Evolutionary conservation across 139 green algal genomes (phyloP).

Genomic region (Chlorella sp.): DNA sequence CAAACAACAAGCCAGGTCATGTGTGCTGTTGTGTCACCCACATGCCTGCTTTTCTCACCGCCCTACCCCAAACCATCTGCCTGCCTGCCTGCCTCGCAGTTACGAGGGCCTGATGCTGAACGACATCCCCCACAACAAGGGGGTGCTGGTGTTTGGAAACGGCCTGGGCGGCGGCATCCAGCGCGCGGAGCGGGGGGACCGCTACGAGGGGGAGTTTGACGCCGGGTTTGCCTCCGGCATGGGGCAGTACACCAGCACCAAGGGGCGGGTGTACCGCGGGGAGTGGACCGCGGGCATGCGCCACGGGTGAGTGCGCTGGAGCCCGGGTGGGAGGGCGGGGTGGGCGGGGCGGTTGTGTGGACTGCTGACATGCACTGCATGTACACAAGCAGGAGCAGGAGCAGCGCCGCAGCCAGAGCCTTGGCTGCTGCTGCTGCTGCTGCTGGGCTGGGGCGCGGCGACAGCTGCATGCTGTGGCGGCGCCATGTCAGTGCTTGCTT

Average conservation of each 20-base stretch:
- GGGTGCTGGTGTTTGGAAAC: constrained; percentile 85
- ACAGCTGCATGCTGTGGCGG: background rate
- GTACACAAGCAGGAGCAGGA: too few relatives aligned
- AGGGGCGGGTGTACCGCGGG: constrained; percentile 79
- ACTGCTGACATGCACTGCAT: too few relatives aligned
- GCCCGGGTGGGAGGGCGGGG: background rate
- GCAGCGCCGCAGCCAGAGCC: too few relatives aligned
- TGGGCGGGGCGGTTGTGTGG: too few relatives aligned
- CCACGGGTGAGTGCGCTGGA: constrained; percentile 65
- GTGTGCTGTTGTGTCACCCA: too few relatives aligned
- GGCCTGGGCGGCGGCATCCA: constrained; percentile 82
- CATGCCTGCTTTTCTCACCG: too few relatives aligned
- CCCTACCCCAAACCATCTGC: too few relatives aligned
- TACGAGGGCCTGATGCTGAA: constrained; percentile 87
- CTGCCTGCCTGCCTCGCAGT: constrained; percentile 52
- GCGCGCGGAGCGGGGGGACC: constrained; percentile 61
- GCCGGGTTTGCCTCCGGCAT: constrained; percentile 87
- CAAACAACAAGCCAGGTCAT: too few relatives aligned
- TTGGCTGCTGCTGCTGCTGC: too few relatives aligned
- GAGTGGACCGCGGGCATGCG: constrained; percentile 81
- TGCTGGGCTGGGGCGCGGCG: too few relatives aligned
- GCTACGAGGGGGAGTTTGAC: constrained; percentile 71
- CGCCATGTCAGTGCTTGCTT: background rate
- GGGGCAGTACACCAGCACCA: constrained; percentile 73
- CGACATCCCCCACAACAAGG: constrained; percentile 83